These are phyloP conservation scores for Acanthamoeba lenticulata DNA, from an alignment of 208 protist species.

Conservation along the genomic window DNA sequence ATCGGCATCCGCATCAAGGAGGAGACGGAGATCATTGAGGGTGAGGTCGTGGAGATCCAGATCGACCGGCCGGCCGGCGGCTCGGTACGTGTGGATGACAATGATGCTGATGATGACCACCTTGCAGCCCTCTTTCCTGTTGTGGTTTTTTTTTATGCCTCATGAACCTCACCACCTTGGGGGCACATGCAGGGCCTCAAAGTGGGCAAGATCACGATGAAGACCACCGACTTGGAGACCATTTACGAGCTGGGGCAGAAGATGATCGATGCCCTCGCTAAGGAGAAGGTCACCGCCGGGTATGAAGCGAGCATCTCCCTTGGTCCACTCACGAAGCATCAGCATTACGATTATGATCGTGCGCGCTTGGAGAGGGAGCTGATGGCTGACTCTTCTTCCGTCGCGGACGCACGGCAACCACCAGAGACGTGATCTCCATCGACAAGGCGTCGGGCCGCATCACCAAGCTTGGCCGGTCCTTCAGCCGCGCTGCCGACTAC, in stretches of 20 bases:
- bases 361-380: no score
- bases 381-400: no score
- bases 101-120: no score
- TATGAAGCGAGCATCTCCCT: neutral
- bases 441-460: constrained; percentile 99
- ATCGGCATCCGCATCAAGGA: constrained; percentile 99
- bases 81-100: constrained; percentile 4
- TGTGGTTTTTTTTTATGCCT: neutral
- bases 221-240: constrained; percentile 99
- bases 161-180: neutral
- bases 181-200: constrained; percentile 81
- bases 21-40: constrained; percentile 99
- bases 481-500: constrained; percentile 95
- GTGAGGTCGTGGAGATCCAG: constrained; percentile 99
- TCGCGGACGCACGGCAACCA: no score
- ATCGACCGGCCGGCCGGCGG: constrained; percentile 96
- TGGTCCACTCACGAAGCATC: no score
- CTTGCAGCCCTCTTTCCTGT: neutral
- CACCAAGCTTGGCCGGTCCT: constrained; percentile 98
- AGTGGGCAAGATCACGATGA: constrained; percentile 99
- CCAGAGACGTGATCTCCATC: constrained; percentile 99
- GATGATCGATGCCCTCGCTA: constrained; percentile 99
- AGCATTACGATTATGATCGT: neutral
- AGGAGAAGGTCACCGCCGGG: constrained; percentile 98
- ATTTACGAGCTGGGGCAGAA: constrained; percentile 99